Evolutionary conservation across 2,329 filamentous ascomycete species (phyloP).

Genomic region (Fusarium robinianum): DNA sequence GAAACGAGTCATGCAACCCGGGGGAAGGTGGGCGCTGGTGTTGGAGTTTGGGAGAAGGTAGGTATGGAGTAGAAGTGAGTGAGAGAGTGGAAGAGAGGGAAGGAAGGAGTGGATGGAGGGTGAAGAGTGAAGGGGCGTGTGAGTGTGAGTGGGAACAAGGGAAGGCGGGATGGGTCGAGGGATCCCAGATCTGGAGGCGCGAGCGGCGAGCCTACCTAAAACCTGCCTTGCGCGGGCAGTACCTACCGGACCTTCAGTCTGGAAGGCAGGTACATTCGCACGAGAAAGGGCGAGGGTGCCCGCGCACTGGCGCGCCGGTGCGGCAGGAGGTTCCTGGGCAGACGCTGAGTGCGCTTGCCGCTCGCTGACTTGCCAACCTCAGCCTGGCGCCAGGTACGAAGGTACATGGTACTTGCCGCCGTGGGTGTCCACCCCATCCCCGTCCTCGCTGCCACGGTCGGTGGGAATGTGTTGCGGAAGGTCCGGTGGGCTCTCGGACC

Average conservation of each 20-base stretch:
- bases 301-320: conserved; percentile 10
- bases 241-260: conserved; percentile 13
- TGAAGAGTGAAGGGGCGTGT: conserved; percentile 18
- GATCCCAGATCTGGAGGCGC: conserved; percentile 37
- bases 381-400: conserved; percentile 28
- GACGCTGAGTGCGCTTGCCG: conserved; percentile 16
- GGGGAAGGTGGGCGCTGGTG: conserved; percentile 21
- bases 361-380: conserved; percentile 20
- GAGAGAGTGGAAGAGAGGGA: conserved; percentile 32
- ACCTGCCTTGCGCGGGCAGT: background rate
- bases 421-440: conserved; percentile 12
- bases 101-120: conserved; percentile 28
- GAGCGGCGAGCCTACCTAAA: conserved; percentile 23
- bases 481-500: conserved; percentile 36
- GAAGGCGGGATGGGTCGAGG: conserved; percentile 39
- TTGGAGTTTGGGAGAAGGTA: too few relatives aligned
- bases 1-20: conserved; percentile 27
- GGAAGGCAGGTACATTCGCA: conserved; percentile 12
- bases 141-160: conserved; percentile 36
- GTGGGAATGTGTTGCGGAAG: conserved; percentile 22
- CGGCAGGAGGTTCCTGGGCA: conserved; percentile 32
- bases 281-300: conserved; percentile 19
- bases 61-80: conserved; percentile 28
- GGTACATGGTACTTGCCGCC: conserved; percentile 10
- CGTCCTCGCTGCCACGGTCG: conserved; percentile 19